Conservation (phyloP, 108 stramenopile genomes). For the Chaetoceros tenuissimus region DNA sequence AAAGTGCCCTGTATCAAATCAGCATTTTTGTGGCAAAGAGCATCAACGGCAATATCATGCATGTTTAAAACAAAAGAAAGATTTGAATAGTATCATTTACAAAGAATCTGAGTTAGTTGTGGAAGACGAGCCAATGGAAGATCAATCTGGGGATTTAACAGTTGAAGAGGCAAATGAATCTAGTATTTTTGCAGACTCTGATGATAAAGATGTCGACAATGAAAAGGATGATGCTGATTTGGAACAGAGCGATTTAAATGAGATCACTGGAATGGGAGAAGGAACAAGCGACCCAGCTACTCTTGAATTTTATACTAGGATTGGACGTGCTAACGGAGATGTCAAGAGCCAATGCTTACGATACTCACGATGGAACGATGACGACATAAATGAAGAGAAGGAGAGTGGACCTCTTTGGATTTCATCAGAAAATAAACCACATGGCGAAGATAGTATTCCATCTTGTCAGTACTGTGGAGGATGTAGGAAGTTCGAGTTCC, state of each 20-base stretch:
- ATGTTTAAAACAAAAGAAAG: constrained; percentile 44
- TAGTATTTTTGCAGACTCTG: constrained; percentile 20
- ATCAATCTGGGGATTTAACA: constrained; percentile 9
- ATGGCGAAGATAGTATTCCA: constrained; percentile 17
- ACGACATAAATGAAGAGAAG: constrained; percentile 5
- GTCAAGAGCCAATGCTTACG: constrained; percentile 70
- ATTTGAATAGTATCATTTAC: constrained; percentile 26
- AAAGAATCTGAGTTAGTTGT: constrained; percentile 68
- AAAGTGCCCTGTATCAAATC: constrained; percentile 55
- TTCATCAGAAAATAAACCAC: constrained; percentile 39
- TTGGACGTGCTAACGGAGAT: constrained; percentile 34
- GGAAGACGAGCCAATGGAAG: constrained; percentile 59
- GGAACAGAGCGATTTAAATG: constrained; percentile 77
- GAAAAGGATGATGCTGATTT: constrained; percentile 16
- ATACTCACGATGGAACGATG: constrained; percentile 59
- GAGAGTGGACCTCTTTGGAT: constrained; percentile 53
- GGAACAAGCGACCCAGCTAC: constrained; percentile 58
- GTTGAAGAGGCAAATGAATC: constrained; percentile 8
- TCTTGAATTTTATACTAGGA: constrained; percentile 61
- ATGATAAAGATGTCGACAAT: constrained; percentile 38
- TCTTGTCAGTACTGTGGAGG: constrained; percentile 63
- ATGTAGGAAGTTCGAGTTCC: constrained; percentile 67
- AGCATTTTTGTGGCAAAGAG: constrained; percentile 52
- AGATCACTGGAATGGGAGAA: constrained; percentile 39
- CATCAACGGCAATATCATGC: constrained; percentile 29